Evolutionary conservation across 2,329 filamentous ascomycete species (phyloP).

Genomic region (Cladosporium sp.): DNA sequence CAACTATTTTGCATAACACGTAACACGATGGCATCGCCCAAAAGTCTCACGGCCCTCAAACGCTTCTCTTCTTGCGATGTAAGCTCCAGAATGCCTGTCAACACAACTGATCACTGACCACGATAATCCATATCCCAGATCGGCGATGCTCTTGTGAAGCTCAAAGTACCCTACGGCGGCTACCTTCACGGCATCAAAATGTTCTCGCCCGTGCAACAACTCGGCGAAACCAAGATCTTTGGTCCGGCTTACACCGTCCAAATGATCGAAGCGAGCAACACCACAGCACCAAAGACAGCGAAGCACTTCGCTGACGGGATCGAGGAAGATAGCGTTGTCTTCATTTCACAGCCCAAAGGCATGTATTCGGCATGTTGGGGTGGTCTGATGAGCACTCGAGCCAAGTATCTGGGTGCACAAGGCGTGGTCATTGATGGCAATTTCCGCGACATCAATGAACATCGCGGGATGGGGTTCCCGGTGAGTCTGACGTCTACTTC

Average conservation of each 20-base stretch:
- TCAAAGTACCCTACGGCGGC: slow-evolving; percentile 45
- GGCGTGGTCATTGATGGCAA: slow-evolving; percentile 39
- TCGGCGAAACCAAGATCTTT: slow-evolving; percentile 49
- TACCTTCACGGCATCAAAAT: slow-evolving; percentile 53
- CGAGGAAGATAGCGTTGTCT: slow-evolving; percentile 32
- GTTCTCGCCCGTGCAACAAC: slow-evolving; percentile 54
- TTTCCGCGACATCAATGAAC: slow-evolving; percentile 38
- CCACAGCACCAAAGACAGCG: slow-evolving; percentile 26
- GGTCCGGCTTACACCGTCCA: slow-evolving; percentile 49
- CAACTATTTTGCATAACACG: too few relatives aligned
- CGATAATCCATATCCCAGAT: slow-evolving; percentile 23
- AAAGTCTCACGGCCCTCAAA: slow-evolving; percentile 5
- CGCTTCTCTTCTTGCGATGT: slow-evolving; percentile 12
- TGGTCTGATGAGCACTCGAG: slow-evolving; percentile 37
- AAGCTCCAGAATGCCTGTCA: neutral
- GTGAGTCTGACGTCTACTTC: slow-evolving; percentile 24
- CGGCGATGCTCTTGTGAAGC: slow-evolving; percentile 50
- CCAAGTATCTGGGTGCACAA: slow-evolving; percentile 32
- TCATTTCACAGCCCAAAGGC: slow-evolving; percentile 34
- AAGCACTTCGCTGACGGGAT: slow-evolving; percentile 37
- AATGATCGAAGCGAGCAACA: slow-evolving; percentile 34
- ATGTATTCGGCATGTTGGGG: slow-evolving; percentile 36
- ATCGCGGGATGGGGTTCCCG: slow-evolving; percentile 46
- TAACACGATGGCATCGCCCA: neutral
- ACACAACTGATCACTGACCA: neutral